Percentiles rank a stretch among this genome's conserved stretches.
Conservation (phyloP, 177 flowering plant species). For the Vitis hybrid region DNA sequence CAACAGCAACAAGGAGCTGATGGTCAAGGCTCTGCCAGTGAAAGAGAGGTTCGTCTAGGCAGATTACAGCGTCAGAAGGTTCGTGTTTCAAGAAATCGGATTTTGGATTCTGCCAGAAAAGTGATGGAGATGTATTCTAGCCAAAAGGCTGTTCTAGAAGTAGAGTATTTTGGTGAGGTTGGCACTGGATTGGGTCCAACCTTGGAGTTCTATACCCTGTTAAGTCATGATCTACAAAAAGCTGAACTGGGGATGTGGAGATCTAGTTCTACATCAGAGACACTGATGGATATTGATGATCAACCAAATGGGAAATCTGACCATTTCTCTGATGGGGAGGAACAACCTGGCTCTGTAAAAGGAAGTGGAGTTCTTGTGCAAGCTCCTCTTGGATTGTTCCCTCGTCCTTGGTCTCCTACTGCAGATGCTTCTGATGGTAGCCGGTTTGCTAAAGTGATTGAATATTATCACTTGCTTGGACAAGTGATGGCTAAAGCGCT, state of each 20-base stretch:
- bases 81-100: conserved; percentile 86
- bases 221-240: conserved; percentile 90
- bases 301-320: conserved; percentile 35
- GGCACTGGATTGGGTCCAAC: conserved; percentile 99
- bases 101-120: conserved; percentile 94
- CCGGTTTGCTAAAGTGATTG: conserved; percentile 60
- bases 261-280: conserved; percentile 45
- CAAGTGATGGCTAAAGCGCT: conserved; percentile 97
- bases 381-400: conserved; percentile 93
- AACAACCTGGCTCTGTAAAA: too few species aligned
- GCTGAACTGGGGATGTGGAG: conserved; percentile 86
- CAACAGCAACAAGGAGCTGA: conserved; percentile 97
- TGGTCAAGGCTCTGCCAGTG: conserved; percentile 67
- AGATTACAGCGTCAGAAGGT: conserved; percentile 94
- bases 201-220: conserved; percentile 89
- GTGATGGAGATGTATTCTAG: conserved; percentile 99
- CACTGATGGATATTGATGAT: conserved; percentile 61
- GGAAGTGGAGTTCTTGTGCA: conserved; percentile 40
- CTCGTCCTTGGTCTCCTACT: conserved; percentile 86
- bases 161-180: conserved; percentile 98
- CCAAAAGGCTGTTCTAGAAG: conserved; percentile 96
- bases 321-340: conserved; percentile 3
- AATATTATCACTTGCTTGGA: conserved; percentile 80
- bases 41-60: conserved; percentile 88
- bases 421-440: conserved; percentile 72